Conservation (phyloP, 2,329 filamentous ascomycete species). For the Neofusicoccum laricinum region DNA sequence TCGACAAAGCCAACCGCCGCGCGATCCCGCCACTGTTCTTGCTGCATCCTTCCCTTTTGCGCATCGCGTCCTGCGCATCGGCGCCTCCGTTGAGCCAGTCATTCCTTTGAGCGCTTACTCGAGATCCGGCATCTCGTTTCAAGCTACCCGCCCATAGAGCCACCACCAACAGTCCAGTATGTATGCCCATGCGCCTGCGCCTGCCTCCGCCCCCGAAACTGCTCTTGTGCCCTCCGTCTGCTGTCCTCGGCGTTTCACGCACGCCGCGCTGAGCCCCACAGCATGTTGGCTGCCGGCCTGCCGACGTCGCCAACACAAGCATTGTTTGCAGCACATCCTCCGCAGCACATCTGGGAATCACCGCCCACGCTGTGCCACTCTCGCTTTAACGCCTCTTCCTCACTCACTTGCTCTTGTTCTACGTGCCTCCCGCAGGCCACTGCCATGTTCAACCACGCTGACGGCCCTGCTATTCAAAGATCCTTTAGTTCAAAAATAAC, state of each 20-base stretch:
- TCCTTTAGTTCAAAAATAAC: slow-evolving; percentile 29
- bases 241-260: slow-evolving; percentile 14
- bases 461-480: slow-evolving; percentile 35
- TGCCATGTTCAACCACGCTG: slow-evolving; percentile 29
- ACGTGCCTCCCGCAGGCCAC: slow-evolving; percentile 22
- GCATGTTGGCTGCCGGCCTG: slow-evolving; percentile 13
- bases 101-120: slow-evolving; percentile 38
- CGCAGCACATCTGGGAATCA: background rate
- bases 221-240: slow-evolving; percentile 1
- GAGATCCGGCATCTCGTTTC: slow-evolving; percentile 44
- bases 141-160: slow-evolving; percentile 26
- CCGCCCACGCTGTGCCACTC: background rate
- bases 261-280: slow-evolving; percentile 12
- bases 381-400: slow-evolving; percentile 8
- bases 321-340: slow-evolving; percentile 11
- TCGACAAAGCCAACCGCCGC: background rate
- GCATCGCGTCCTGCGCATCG: slow-evolving; percentile 27
- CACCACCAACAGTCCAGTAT: slow-evolving; percentile 26
- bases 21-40: background rate
- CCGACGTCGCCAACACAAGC: slow-evolving; percentile 7
- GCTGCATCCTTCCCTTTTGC: slow-evolving; percentile 15
- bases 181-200: slow-evolving; percentile 21
- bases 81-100: slow-evolving; percentile 25
- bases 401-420: slow-evolving; percentile 16
- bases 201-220: background rate